These are phyloP conservation scores for Gnetum montanum DNA, from an alignment of 75 land plant species.

Conservation along the genomic window DNA sequence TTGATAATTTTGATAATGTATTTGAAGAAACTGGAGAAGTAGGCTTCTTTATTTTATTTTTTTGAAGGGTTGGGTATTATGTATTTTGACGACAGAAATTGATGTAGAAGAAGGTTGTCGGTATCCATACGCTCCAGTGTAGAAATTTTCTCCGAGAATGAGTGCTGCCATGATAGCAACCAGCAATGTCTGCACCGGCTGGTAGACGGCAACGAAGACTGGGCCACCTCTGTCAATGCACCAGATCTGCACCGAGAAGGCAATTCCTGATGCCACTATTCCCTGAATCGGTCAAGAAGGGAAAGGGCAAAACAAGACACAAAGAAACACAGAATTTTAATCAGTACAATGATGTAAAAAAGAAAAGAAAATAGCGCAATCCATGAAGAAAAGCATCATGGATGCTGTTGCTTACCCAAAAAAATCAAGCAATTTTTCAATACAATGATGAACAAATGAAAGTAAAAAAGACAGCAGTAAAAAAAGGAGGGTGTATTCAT, in stretches of 20 bases:
- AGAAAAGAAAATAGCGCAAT: background rate
- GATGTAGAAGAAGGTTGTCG: too few relatives aligned
- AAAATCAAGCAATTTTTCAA: background rate
- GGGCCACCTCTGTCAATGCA: slow-evolving; percentile 71
- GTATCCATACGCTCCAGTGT: slow-evolving; percentile 48
- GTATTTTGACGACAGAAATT: too few relatives aligned
- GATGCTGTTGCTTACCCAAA: background rate
- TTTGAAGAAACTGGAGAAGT: too few relatives aligned
- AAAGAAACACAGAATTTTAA: background rate
- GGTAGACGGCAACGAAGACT: slow-evolving; percentile 56
- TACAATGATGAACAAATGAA: background rate
- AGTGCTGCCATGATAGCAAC: slow-evolving; percentile 51
- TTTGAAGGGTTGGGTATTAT: too few relatives aligned
- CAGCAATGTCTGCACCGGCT: slow-evolving; percentile 51
- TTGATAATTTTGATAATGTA: too few relatives aligned
- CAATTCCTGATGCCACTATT: slow-evolving; percentile 48
- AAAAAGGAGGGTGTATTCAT: background rate
- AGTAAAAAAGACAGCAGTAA: background rate
- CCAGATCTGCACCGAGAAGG: slow-evolving; percentile 58
- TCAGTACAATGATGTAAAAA: background rate
- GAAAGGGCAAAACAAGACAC: too few relatives aligned
- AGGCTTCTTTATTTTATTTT: too few relatives aligned
- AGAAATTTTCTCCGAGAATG: slow-evolving; percentile 48
- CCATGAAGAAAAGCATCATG: background rate
- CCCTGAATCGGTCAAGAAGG: slow-evolving; percentile 24